These are phyloP conservation scores for Ceratocystis diversiconidia DNA, from an alignment of 2,329 filamentous ascomycete species.

Conservation along the genomic window DNA sequence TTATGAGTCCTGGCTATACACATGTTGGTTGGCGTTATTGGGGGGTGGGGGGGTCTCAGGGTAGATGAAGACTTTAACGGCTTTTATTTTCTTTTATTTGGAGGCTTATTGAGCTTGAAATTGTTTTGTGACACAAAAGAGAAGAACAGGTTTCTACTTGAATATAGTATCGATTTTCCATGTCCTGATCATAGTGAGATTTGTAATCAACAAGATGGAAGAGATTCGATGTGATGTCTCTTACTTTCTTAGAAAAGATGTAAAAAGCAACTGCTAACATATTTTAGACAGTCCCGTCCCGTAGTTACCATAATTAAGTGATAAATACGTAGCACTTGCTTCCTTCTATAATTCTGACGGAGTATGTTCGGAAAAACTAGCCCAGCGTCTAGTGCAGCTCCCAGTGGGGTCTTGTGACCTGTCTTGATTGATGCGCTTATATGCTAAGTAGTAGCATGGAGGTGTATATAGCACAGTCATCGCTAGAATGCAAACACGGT, in stretches of 20 bases:
- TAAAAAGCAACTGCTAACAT: not conserved
- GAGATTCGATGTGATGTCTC: too few relatives aligned
- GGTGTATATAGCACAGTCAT: not conserved
- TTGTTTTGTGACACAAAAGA: not conserved
- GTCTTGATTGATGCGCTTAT: slow-evolving; percentile 4
- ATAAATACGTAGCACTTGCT: not conserved
- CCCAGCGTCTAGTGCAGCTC: not conserved
- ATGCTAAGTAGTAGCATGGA: not conserved
- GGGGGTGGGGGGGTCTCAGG: not conserved
- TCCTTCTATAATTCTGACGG: not conserved
- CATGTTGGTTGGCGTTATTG: not conserved
- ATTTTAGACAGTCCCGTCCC: not conserved
- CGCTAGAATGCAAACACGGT: not conserved
- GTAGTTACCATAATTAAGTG: not conserved
- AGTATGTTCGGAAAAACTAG: not conserved
- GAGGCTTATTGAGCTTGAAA: not conserved
- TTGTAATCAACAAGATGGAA: too few relatives aligned
- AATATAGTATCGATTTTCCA: not conserved
- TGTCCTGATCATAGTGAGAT: not conserved
- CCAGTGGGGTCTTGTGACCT: not conserved
- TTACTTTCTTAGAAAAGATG: not conserved
- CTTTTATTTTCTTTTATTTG: slow-evolving; percentile 1
- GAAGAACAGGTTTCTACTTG: not conserved
- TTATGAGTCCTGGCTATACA: not conserved
- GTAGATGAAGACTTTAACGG: not conserved